Conservation (phyloP, 169 alveolate species). For the Neospora caninum region DNA sequence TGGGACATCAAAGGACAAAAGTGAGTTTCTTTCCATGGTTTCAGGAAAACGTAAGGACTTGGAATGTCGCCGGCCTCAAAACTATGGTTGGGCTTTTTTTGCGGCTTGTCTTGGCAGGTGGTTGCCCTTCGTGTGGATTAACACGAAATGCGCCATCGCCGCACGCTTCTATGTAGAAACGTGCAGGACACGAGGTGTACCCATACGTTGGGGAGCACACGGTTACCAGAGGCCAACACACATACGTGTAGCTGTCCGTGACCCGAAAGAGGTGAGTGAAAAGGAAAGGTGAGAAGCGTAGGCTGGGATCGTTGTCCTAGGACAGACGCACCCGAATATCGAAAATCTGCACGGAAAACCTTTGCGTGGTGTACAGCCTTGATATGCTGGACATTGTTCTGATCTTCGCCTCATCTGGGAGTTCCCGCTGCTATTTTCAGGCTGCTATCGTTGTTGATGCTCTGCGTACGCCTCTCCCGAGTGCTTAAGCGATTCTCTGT, state of each 20-base stretch:
- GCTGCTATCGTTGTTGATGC: background rate
- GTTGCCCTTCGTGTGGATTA: constrained; percentile 64
- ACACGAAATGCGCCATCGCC: background rate
- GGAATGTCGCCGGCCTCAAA: background rate
- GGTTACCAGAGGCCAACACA: constrained; percentile 52
- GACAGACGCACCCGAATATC: too few species aligned
- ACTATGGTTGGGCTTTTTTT: background rate
- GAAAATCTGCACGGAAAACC: too few species aligned
- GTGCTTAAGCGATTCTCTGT: background rate
- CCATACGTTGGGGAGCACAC: constrained; percentile 64
- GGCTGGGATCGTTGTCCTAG: too few species aligned
- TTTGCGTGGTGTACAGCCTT: too few species aligned
- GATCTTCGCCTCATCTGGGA: too few species aligned
- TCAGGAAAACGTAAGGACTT: background rate
- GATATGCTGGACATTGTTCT: too few species aligned
- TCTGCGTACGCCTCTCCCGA: background rate
- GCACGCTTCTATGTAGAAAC: constrained; percentile 50
- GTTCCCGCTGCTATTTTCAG: background rate
- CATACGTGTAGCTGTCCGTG: constrained; percentile 55
- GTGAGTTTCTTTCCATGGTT: background rate
- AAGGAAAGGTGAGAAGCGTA: too few species aligned
- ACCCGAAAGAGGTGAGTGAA: constrained; percentile 38
- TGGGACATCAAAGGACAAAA: constrained; percentile 20
- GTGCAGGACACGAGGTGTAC: constrained; percentile 55
- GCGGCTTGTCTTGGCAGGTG: constrained; percentile 31